Evolutionary conservation across 2,329 filamentous ascomycete species (phyloP), one percentile per base, ranked within the genome.

Genomic region (Alternaria panax): DNA sequence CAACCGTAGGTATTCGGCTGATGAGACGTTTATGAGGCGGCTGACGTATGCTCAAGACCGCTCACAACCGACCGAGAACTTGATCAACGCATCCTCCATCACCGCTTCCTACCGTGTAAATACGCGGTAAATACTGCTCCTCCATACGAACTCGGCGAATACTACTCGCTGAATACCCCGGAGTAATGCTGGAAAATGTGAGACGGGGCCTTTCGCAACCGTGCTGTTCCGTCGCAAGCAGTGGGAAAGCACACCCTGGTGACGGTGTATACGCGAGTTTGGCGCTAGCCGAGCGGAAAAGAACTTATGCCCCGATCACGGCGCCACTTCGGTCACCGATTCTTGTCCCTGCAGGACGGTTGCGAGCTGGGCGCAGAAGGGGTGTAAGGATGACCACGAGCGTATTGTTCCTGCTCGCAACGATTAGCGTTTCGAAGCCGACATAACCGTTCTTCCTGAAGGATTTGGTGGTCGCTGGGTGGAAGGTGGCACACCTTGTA

Each of bases 281-380:
- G 47, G 24, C 51, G 51, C 51, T 53, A 53, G 34, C 53, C 45
- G 9, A 40, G 46, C 51, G 62, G 59, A 60, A 55, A 62, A 64
- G 58, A 27, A 27, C 27, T 52, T 45, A 57, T 25, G 48, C 58
- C 48, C 58, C 14, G 28, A 51, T 14, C 32, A 47, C 30, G 45
- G 57, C 45, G 22, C 45, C 45, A 54, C 57, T 38, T 51, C 51
- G 57, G 57, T 20, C 24, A 47, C 30, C 28, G 32, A 27, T 16
- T 11, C n/a, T 22, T 40, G 20, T 18, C 20, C 8, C n/a, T 16
- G 16, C 27, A 11, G 18, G 20, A 32, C 28, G 18, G 24, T 28
- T 22, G 7, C 28, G 45, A 22, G 45, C 28, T 47, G 18, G 18
- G 45, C 27, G 7, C 30, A 30, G 4, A 47, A 47, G 7, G 51